A percentile compares a stretch with the other conserved stretches of the same genome.
phyloP scores from a whole-genome alignment of 2,329 filamentous ascomycete genomes.

The Immersiporthe knoxdaviesiana region DNA sequence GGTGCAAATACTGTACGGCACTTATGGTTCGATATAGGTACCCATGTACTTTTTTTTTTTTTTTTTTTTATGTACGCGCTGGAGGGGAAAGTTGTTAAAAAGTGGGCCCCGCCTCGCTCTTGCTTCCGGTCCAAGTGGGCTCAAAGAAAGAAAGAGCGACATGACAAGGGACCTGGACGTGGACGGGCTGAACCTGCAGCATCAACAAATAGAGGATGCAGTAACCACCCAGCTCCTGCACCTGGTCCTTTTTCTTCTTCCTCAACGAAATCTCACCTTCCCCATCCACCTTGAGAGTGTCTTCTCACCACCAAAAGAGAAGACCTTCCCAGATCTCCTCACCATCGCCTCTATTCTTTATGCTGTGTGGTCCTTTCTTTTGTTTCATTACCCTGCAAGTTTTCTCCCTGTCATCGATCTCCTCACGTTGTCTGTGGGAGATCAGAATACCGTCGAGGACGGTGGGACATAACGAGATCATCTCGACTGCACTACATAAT shows the following conservation, averaged over 20 bases:
- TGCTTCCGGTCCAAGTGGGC: conserved; percentile 9
- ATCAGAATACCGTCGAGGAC: background rate
- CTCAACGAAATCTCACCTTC: background rate
- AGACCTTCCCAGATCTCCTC: background rate
- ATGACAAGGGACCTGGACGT: background rate
- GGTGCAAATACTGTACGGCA: conserved; percentile 2
- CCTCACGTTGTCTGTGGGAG: background rate
- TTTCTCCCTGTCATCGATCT: background rate
- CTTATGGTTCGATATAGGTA: conserved; percentile 9
- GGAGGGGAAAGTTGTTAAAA: background rate
- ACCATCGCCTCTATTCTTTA: background rate
- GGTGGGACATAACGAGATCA: background rate
- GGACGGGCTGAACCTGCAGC: conserved; percentile 9
- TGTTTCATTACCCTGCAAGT: background rate
- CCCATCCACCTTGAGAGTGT: background rate
- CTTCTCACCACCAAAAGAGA: background rate
- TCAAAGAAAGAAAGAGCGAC: conserved; percentile 3
- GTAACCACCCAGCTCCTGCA: background rate
- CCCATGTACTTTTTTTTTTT: conserved; percentile 2
- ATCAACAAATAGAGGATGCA: conserved; percentile 4
- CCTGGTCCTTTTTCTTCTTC: conserved; percentile 2
- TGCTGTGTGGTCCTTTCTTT: background rate
- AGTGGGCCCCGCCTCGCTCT: background rate
- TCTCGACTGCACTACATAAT: background rate
- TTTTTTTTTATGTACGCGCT: background rate